phyloP scores from a whole-genome alignment of 2,329 filamentous ascomycete species.

The Colletotrichum coccodes region DNA sequence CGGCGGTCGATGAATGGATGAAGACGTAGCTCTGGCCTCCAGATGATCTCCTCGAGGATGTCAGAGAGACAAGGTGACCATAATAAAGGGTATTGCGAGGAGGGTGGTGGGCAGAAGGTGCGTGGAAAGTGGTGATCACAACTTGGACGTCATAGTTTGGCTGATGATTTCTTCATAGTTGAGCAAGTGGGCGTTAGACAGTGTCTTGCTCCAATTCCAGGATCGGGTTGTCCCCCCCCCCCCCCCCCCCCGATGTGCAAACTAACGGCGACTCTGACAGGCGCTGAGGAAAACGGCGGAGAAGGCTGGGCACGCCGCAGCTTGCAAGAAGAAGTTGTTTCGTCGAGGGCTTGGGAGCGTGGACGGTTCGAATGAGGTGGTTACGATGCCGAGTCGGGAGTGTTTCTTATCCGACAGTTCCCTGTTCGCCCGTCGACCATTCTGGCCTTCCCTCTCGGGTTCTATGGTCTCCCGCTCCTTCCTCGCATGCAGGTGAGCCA shows the following conservation, averaged over 20 bases:
- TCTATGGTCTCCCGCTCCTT: neutral
- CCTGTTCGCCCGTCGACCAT: neutral
- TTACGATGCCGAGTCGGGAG: neutral
- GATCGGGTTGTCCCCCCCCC: neutral
- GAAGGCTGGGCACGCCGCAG: neutral
- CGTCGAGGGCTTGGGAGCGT: neutral
- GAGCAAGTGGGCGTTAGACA: neutral
- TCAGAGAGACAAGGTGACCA: neutral
- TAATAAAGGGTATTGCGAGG: neutral
- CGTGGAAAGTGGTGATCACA: neutral
- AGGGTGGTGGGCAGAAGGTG: neutral
- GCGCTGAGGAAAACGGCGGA: slow-evolving; percentile 2
- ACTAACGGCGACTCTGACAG: slow-evolving; percentile 19
- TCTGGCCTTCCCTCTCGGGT: neutral
- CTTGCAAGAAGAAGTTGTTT: neutral
- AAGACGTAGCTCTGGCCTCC: neutral
- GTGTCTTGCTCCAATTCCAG: neutral
- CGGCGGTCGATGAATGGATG: neutral
- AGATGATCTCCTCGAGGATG: neutral
- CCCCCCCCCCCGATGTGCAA: neutral
- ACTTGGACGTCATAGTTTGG: neutral
- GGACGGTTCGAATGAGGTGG: neutral
- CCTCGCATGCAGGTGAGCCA: neutral
- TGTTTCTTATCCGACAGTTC: neutral
- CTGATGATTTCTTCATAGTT: neutral